Evolutionary conservation across 345 rosid species (phyloP).

Genomic region (Citropsis articulata): DNA sequence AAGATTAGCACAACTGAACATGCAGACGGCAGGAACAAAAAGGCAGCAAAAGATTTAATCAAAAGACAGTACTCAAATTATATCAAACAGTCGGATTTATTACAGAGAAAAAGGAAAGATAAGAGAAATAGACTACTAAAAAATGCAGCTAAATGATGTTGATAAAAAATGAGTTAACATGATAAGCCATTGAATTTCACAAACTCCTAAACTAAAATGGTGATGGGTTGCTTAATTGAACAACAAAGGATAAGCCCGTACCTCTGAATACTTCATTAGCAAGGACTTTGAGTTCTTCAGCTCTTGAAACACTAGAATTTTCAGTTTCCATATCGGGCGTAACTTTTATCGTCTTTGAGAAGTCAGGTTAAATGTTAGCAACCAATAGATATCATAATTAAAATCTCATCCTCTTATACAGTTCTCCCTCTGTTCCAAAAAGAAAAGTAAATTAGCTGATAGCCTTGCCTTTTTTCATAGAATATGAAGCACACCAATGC

Average conservation of each 20-base stretch:
- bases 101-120: not conserved
- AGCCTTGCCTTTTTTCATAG: not conserved
- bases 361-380: not conserved
- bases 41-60: not conserved
- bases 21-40: not conserved
- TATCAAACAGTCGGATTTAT: not conserved
- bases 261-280: conserved; percentile 66
- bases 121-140: not conserved
- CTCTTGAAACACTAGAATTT: conserved; percentile 31
- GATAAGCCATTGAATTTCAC: not conserved
- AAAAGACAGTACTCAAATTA: not conserved
- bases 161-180: not conserved
- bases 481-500: not conserved
- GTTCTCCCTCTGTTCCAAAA: not conserved
- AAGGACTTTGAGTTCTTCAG: conserved; percentile 48
- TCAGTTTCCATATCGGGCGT: conserved; percentile 42
- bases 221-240: not conserved
- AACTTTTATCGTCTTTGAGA: not conserved
- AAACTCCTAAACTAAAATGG: not conserved
- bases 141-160: not conserved
- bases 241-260: not conserved
- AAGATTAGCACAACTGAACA: conserved; percentile 11
- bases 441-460: not conserved
- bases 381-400: conserved; percentile 4
- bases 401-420: not conserved